Percentiles rank a stretch among this genome's conserved stretches.
phyloP scores from a whole-genome alignment of 352 stramenopile species.

The Phytophthora citrophthora region DNA sequence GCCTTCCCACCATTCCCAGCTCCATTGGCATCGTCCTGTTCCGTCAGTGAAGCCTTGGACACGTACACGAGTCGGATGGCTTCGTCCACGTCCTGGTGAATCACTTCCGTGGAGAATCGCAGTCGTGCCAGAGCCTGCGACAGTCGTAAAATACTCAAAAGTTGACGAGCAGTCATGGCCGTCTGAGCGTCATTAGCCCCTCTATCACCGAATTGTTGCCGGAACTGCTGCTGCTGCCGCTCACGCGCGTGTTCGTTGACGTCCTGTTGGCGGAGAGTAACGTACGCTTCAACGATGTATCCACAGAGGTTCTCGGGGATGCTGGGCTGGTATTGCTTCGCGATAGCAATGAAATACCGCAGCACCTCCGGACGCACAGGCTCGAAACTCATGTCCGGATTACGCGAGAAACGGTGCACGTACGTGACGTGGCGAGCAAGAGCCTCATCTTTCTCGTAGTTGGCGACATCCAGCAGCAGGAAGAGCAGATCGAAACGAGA shows the following conservation, averaged over 20 bases:
- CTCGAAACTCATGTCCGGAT: slow-evolving; percentile 93
- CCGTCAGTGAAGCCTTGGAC: slow-evolving; percentile 95
- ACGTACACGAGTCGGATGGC: slow-evolving; percentile 97
- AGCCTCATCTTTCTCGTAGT: slow-evolving; percentile 92
- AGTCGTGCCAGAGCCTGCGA: slow-evolving; percentile 96
- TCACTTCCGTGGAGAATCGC: slow-evolving; percentile 95
- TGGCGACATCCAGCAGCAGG: slow-evolving; percentile 96
- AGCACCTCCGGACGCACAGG: slow-evolving; percentile 92
- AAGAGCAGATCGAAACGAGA: slow-evolving; percentile 99
- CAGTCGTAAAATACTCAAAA: slow-evolving; percentile 98
- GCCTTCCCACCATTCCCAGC: slow-evolving; percentile 32
- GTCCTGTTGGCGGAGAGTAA: slow-evolving; percentile 95
- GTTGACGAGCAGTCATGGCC: slow-evolving; percentile 98
- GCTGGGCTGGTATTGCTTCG: slow-evolving; percentile 85
- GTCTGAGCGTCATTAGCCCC: slow-evolving; percentile 93
- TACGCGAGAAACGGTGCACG: slow-evolving; percentile 90
- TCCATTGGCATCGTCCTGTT: slow-evolving; percentile 81
- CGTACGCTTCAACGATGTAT: slow-evolving; percentile 99
- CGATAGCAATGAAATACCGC: slow-evolving; percentile 89
- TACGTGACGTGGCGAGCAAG: slow-evolving; percentile 93
- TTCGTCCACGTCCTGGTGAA: slow-evolving; percentile 98
- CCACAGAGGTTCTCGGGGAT: slow-evolving; percentile 94
- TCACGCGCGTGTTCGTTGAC: slow-evolving; percentile 80
- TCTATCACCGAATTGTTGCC: slow-evolving; percentile 46
- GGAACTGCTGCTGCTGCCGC: slow-evolving; percentile 48